Base-by-base conservation (phyloP, 371 early-diverging fungal species). In the Rhizopus stolonifer region DNA sequence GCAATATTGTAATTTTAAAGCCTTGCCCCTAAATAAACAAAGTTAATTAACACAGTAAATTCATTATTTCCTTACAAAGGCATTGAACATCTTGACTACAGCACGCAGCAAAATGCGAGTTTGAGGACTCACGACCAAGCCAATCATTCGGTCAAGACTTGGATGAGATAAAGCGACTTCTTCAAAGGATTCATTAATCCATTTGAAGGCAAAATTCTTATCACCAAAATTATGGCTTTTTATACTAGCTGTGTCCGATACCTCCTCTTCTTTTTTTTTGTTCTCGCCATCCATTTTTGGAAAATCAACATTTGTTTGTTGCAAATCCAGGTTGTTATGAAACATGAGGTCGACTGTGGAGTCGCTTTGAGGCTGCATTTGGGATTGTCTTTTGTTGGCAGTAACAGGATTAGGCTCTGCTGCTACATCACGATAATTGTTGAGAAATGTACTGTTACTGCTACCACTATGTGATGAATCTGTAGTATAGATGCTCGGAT, bases 1-100 rank as follows among this genome's bases (percentile, higher is more conserved):
- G 87, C 1, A 86, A 59, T 25, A 83, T 74, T 6, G 85, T 83
- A 43, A 90, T 65, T 52, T 86, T 89, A 36, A 91, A 80, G 11
- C 91, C 92, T 70, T 92, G 90, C 22, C 85, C 82, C 80, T 74
- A 58, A 42, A 29, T 13, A 11, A 31, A 23, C 13, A 13, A 43
- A 21, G 10, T 17, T 42, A 4, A 34, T 24, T 26, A 9, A 14
- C 17, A 49, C 26, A 42, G n/a, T n/a, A n/a, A n/a, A n/a, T n/a
- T n/a, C n/a, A n/a, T n/a, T n/a, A n/a, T n/a, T n/a, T n/a, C n/a
- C 58, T 52, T 60, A 74, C 74, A 66, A 77, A 77, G 15, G 74
- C 77, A 33, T 69, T 71, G 31, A 65, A 61, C 53, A 77, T 64
- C 47, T 74, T 74, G 39, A 74, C 70, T 0, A 77, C 78, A 33